A percentile compares a stretch with the other conserved stretches of the same genome.
These are phyloP conservation scores for Carpinus fangiana DNA, from an alignment of 306 rosid species.

Conservation along the genomic window DNA sequence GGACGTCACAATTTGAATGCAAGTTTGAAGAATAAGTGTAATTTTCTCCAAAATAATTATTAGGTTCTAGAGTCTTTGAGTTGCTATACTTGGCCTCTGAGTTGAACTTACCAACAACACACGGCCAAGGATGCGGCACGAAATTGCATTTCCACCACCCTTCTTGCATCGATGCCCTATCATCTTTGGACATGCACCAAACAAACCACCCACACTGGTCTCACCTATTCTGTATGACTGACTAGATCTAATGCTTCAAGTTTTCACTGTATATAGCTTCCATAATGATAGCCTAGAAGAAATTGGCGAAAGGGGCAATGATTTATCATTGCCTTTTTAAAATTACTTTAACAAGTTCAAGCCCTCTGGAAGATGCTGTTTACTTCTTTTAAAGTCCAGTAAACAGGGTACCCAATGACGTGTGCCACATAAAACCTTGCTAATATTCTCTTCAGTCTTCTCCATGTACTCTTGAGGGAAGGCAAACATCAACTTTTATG, in stretches of 20 bases:
- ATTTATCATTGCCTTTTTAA: neutral
- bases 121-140: neutral
- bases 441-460: neutral
- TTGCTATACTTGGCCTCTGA: neutral
- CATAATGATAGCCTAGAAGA: constrained; percentile 2
- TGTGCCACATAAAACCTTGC: neutral
- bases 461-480: neutral
- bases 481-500: neutral
- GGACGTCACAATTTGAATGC: no score
- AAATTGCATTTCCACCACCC: neutral
- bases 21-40: no score
- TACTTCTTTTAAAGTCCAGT: neutral
- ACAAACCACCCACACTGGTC: neutral
- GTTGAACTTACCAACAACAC: neutral
- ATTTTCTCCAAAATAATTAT: neutral
- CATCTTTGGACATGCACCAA: neutral
- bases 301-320: neutral
- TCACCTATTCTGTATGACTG: neutral
- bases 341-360: neutral
- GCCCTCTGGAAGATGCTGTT: neutral
- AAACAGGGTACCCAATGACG: neutral
- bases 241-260: neutral
- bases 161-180: constrained; percentile 4
- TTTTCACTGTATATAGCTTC: neutral
- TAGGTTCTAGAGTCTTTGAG: neutral